Evolutionary conservation across 192 early-diverging fungal species (phyloP).

Genomic region (Linnemannia zychae): DNA sequence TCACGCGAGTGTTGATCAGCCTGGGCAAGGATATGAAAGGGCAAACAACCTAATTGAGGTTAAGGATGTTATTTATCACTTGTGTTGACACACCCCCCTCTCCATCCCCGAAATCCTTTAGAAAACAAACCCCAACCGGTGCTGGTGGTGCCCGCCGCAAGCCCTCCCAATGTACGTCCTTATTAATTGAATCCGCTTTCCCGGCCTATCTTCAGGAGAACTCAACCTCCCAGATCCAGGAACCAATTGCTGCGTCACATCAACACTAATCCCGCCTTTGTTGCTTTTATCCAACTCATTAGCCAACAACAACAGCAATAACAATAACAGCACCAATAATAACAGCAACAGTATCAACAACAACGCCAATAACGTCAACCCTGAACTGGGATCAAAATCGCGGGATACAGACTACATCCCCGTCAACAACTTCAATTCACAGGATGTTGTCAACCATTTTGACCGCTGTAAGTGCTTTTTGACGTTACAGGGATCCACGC

Average conservation of each 20-base stretch:
- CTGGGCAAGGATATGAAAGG: not conserved
- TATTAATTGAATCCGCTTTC: not conserved
- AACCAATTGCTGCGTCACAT: not conserved
- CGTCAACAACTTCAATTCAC: conserved; percentile 55
- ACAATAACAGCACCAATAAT: not conserved
- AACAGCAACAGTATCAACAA: not conserved
- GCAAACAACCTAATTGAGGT: not conserved
- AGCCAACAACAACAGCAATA: not conserved
- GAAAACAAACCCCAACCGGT: conserved; percentile 36
- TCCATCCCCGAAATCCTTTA: conserved; percentile 14
- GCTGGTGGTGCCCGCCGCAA: conserved; percentile 40
- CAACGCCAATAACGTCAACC: not conserved
- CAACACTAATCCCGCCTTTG: not conserved
- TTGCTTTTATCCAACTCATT: not conserved
- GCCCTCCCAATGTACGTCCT: conserved; percentile 31
- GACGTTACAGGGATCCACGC: not conserved
- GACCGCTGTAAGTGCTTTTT: conserved; percentile 33
- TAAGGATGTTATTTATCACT: not conserved
- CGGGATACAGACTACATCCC: conserved; percentile 17
- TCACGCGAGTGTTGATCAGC: not conserved
- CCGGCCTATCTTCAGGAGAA: not conserved
- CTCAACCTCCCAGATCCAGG: not conserved
- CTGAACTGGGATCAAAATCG: conserved; percentile 25
- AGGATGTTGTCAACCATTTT: conserved; percentile 54
- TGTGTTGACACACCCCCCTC: not conserved